These are phyloP conservation scores for Arthonia radiata DNA, from an alignment of 495 filamentous ascomycete species.

Conservation along the genomic window DNA sequence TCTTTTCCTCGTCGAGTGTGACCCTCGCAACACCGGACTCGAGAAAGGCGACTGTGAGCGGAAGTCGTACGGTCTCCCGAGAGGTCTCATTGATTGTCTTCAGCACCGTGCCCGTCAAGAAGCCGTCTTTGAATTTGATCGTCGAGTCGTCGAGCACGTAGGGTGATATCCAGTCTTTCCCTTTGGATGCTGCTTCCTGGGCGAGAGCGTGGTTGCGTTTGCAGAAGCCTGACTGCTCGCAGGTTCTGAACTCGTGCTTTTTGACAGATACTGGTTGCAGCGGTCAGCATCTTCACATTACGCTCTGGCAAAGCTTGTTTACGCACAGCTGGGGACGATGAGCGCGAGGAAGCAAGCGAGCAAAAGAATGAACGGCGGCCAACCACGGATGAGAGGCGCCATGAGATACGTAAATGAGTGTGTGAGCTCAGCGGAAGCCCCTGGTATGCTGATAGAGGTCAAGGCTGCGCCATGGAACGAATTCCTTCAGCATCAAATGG, in stretches of 20 bases:
- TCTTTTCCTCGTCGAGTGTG: constrained; percentile 68
- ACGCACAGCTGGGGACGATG: too few species aligned
- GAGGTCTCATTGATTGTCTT: constrained; percentile 39
- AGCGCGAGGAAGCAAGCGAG: too few species aligned
- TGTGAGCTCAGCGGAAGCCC: too few species aligned
- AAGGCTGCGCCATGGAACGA: too few species aligned
- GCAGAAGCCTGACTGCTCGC: constrained; percentile 85
- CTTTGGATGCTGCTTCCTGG: constrained; percentile 38
- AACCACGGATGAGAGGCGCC: constrained; percentile 26
- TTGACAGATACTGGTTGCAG: constrained; percentile 38
- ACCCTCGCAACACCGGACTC: constrained; percentile 72
- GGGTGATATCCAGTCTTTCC: constrained; percentile 49
- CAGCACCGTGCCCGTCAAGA: constrained; percentile 50
- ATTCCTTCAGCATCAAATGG: too few species aligned
- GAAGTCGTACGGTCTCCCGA: constrained; percentile 44
- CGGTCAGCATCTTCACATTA: too few species aligned
- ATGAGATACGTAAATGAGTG: too few species aligned
- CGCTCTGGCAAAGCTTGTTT: too few species aligned
- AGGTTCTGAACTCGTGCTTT: constrained; percentile 89
- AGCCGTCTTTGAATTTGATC: constrained; percentile 51
- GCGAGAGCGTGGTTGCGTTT: constrained; percentile 79
- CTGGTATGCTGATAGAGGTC: too few species aligned
- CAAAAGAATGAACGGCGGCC: constrained; percentile 8
- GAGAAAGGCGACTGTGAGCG: constrained; percentile 66
- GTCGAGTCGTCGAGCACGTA: constrained; percentile 52